Conservation (phyloP, 352 stramenopile genomes). For the Globisporangium takayamanum region DNA sequence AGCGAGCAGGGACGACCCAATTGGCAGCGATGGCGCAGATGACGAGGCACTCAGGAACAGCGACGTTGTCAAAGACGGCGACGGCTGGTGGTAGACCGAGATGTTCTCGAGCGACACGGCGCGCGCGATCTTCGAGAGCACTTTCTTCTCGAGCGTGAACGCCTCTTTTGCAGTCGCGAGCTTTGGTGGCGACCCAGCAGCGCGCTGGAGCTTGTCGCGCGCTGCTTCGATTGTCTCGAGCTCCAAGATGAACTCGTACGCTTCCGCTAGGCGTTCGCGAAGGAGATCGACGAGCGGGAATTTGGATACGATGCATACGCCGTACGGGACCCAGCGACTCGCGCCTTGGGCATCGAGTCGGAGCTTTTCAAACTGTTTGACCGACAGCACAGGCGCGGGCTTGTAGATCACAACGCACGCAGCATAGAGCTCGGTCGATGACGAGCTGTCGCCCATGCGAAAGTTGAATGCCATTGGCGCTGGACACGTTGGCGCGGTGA, state of each 20-base stretch:
- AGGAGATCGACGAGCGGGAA: constrained; percentile 75
- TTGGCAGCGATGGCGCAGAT: neutral
- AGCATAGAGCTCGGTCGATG: constrained; percentile 63
- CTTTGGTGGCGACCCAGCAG: constrained; percentile 9
- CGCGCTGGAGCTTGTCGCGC: constrained; percentile 21
- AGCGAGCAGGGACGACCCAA: neutral
- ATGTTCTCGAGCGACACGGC: constrained; percentile 63
- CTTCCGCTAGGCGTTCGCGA: constrained; percentile 72
- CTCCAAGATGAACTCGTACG: constrained; percentile 78
- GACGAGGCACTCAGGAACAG: constrained; percentile 23
- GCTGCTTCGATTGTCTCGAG: constrained; percentile 44
- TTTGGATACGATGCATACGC: constrained; percentile 77
- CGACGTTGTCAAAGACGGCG: constrained; percentile 22
- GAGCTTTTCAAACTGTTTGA: constrained; percentile 50
- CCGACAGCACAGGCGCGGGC: constrained; percentile 49
- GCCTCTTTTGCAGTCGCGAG: constrained; percentile 11
- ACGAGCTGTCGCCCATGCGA: constrained; percentile 70
- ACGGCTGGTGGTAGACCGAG: constrained; percentile 35
- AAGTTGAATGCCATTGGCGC: constrained; percentile 68
- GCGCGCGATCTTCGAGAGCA: constrained; percentile 69
- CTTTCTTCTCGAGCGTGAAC: constrained; percentile 76
- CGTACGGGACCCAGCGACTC: constrained; percentile 70
- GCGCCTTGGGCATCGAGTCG: constrained; percentile 36
- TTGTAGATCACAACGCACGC: constrained; percentile 80
- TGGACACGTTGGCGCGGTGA: constrained; percentile 37